Conservation (phyloP, 208 protist genomes). For the Trypanosoma melophagium region DNA sequence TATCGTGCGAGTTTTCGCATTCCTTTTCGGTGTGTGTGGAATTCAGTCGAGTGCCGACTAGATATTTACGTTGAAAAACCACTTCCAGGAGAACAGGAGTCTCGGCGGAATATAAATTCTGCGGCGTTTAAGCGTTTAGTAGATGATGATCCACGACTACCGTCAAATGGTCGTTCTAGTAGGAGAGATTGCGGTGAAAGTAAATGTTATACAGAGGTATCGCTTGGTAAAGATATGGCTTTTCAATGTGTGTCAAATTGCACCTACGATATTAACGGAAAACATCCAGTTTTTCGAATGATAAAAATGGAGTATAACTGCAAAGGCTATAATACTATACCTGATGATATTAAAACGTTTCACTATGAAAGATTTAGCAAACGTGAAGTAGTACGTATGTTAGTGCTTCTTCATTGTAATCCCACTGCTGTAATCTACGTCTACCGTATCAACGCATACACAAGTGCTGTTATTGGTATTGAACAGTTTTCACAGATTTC, state of each 20-base stretch:
- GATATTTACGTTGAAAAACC: constrained; percentile 32
- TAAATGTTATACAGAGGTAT: constrained; percentile 25
- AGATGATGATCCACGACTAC: constrained; percentile 25
- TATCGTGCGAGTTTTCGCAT: constrained; percentile 20
- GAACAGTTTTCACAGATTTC: constrained; percentile 30
- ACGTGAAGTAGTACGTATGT: constrained; percentile 50
- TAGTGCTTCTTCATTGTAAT: constrained; percentile 55
- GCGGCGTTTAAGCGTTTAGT: constrained; percentile 28
- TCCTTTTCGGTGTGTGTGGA: constrained; percentile 21
- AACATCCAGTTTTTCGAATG: constrained; percentile 45
- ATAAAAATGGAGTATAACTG: constrained; percentile 81
- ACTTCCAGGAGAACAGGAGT: constrained; percentile 15
- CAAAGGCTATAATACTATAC: constrained; percentile 27
- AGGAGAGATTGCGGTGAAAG: background rate
- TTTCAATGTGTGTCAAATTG: constrained; percentile 24
- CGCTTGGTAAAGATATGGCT: constrained; percentile 18
- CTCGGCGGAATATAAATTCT: constrained; percentile 28
- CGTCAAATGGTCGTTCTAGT: constrained; percentile 27
- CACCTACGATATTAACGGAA: constrained; percentile 17
- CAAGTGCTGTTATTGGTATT: constrained; percentile 34
- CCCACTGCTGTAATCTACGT: constrained; percentile 48
- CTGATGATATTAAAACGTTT: constrained; percentile 27
- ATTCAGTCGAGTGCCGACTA: constrained; percentile 3
- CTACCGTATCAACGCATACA: constrained; percentile 59
- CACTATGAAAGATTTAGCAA: constrained; percentile 57